phyloP scores from a whole-genome alignment of 2,329 filamentous ascomycete genomes.

The Tetracladium maxilliforme region DNA sequence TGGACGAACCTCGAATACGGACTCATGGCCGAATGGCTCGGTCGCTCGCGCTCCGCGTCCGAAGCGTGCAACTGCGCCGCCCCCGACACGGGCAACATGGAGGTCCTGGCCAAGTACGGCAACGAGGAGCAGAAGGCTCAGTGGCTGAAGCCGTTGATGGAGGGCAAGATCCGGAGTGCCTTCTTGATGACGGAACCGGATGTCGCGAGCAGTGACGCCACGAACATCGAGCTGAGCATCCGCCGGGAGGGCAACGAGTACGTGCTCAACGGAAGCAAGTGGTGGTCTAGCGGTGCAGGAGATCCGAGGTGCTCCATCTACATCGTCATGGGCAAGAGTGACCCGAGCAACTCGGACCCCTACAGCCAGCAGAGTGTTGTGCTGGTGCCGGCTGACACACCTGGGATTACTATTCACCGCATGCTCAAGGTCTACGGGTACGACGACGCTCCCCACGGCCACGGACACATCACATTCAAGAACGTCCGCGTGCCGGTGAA shows the following conservation, averaged over 20 bases:
- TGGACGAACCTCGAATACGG: conserved; percentile 91
- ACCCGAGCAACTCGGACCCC: conserved; percentile 56
- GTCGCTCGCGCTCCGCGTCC: conserved; percentile 64
- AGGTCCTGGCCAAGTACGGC: conserved; percentile 84
- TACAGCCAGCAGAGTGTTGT: conserved; percentile 92
- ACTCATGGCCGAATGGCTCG: conserved; percentile 86
- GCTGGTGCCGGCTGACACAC: conserved; percentile 65
- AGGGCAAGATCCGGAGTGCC: conserved; percentile 74
- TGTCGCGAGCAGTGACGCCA: conserved; percentile 79
- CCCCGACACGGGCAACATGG: conserved; percentile 92
- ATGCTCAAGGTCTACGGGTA: conserved; percentile 93
- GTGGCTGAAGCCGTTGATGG: conserved; percentile 71
- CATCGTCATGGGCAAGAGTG: conserved; percentile 91
- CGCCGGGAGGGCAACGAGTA: conserved; percentile 73
- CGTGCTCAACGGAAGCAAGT: conserved; percentile 92
- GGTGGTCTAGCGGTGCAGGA: conserved; percentile 95
- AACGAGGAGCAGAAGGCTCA: conserved; percentile 70
- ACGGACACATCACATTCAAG: conserved; percentile 81
- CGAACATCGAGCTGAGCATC: conserved; percentile 80
- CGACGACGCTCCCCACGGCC: conserved; percentile 95
- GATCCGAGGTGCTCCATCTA: conserved; percentile 88
- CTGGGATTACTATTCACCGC: conserved; percentile 82
- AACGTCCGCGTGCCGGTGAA: conserved; percentile 76
- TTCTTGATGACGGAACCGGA: conserved; percentile 93
- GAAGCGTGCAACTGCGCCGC: conserved; percentile 83